Evolutionary conservation across 176 grass and related monocot species (phyloP), one percentile per base, ranked within the genome.

Genomic region (Zizania latifolia): DNA sequence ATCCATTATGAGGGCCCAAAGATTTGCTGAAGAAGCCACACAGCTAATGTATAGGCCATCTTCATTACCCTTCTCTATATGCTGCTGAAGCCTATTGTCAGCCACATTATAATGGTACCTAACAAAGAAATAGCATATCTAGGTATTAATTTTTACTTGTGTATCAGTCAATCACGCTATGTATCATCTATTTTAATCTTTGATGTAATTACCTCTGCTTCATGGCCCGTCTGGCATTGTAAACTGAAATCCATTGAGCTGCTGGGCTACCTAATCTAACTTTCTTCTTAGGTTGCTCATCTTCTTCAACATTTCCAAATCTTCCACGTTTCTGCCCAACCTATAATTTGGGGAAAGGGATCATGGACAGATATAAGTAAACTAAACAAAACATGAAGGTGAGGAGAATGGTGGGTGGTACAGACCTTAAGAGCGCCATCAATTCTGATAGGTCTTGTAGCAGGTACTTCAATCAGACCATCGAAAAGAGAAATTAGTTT

Each of bases 1-100:
- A 45, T 99, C 95, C 95, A 99, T 99, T 75, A 99, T 94, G 80
- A 99, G 84, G 29, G 91, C 95, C 95, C 95, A 99, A 77, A 99
- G 84, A 74, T 92, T 94, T 73, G 86, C 56, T 58, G 95, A 83
- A 64, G 91, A 94, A 62, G 92, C 63, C 71, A 99, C 92, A 71
- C 79, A 94, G 76, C 95, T 92, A 63, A 99, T 94, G 79, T 77
- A 83, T 29, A 99, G 77, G 34, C 89, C 89, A 82, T 99, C 95
- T 67, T 99, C 95, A 41, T 90, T 90, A 40, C 95, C 95, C 78
- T 92, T 94, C 65, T 94, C 84, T 77, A 99, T 86, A 75, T 99
- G 95, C 29, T 99, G 95, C 43, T 82, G 87, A 58, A 99, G 82
- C 79, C 95, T 94, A 8, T 70, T 72, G 77, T 99, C 95, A 58